Base-by-base conservation (phyloP, 2,329 filamentous ascomycete genomes). In the Lachnellula cervina region DNA sequence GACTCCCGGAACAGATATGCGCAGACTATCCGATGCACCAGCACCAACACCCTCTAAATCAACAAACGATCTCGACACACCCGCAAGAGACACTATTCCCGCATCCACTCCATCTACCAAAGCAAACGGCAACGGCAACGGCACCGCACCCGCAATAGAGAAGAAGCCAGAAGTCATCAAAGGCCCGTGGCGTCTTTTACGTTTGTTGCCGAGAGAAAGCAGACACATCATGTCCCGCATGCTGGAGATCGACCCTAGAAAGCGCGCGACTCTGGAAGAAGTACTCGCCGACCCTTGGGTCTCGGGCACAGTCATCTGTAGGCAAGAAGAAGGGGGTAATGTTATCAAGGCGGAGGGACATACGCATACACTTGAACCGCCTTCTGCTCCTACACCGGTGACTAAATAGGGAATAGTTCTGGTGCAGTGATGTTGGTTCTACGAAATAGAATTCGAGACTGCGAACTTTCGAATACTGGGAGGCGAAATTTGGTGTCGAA, bases 211-310 rank as follows among this genome's bases (percentile, higher is more conserved):
- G 0, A 81, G 93, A 57, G 94, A 97, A 73, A 95, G 88, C 62
- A 80, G 94, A 51, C 87, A 93, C 69, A 91, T 99, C 60, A 88
- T 99, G 54, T 87, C 90, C 45, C 82, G 89, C 55, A 99, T 99
- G 94, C 81, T 99, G 37, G 90, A 94, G 67, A 80, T 97, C 50
- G 84, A 96, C 66, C 90, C 92, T 0, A 87, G 83, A 68, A 87
- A 88, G 62, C 83, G 94, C 55, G 93, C 91, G 2, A 89, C 82
- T 2, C 87, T 99, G 77, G 80, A 87, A 23, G 91, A 99, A 67
- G 89, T 99, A 17, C 74, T 97, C 51, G 81, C 86, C 21, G 93
- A 99, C 69, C 85, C 87, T 16, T 99, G 94, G 94, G 84, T 97
- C n/a, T 83, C 85, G 48, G 86, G 87, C 65, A 90, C 89, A 34